Evolutionary conservation across 2,329 filamentous ascomycete species (phyloP).

Genomic region (Knufia fluminis): DNA sequence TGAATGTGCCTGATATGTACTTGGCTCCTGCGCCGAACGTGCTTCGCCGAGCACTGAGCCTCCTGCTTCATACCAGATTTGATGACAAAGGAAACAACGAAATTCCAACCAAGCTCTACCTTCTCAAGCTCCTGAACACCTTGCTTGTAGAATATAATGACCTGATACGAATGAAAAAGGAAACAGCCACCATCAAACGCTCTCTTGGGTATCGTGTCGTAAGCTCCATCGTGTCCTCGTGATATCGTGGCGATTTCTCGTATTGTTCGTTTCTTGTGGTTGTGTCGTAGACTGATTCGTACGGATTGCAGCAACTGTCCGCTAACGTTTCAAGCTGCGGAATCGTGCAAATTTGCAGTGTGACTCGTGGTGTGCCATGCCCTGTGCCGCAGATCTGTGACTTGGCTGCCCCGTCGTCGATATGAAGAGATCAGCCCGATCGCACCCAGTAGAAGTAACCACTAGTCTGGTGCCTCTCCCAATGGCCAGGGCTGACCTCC

Average conservation of each 20-base stretch:
- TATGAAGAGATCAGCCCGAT: slow-evolving; percentile 13
- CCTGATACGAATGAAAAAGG: not conserved
- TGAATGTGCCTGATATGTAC: no score
- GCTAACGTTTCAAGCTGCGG: no score
- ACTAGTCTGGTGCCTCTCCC: slow-evolving; percentile 21
- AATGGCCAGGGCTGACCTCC: slow-evolving; percentile 21
- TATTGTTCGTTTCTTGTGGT: not conserved
- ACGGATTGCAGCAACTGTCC: no score
- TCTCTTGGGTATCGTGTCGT: not conserved
- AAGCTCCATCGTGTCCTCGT: not conserved
- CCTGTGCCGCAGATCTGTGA: no score
- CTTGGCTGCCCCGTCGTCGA: no score
- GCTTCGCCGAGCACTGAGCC: no score
- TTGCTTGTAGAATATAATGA: no score
- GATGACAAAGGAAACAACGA: no score
- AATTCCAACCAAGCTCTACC: not conserved
- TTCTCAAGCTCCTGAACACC: not conserved
- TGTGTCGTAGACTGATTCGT: slow-evolving; percentile 2
- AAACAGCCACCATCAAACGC: not conserved
- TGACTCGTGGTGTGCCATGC: no score
- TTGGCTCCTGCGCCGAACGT: no score
- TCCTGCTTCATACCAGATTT: no score
- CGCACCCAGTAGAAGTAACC: slow-evolving; percentile 22
- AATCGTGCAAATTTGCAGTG: no score
- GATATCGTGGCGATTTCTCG: not conserved